Base-by-base conservation (phyloP, 805 yeast genomes). In the Peterozyma toletana region DNA sequence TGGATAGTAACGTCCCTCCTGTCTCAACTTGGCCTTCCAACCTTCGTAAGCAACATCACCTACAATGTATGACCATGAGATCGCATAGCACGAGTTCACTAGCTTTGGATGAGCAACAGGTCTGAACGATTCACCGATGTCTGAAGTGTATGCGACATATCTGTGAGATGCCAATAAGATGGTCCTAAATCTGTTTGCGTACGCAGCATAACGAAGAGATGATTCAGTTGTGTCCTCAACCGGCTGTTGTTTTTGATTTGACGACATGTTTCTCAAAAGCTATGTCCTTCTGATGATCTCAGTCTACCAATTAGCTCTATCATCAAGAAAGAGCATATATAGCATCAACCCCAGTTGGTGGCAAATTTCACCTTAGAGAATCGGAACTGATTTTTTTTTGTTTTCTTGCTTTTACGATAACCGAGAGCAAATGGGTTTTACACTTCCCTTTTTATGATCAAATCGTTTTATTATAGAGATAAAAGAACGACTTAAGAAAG, bases 101-200 rank as follows among this genome's bases (percentile, higher is more conserved):
- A 82, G 46, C 31, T 53, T 50, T 1, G 90, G 89, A 53, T 79
- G 82, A 3, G 86, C 90, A 10, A 86, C 82, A 1, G 93, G 93
- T 42, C 95, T 71, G 64, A 86, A 86, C 10, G 90, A 82, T 57
- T 86, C 95, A 30, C 95, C 95, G 53, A 86, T 78, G 58, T 86
- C 95, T 0, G 90, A 83, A 2, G 95, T 85, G 62, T 86, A 86
- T 1, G 95, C 95, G 21, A 86, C 86, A 55, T 86, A 86, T 53
- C 95, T 66, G 57, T 83, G 91, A 13, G 90, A 76, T 5, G 93
- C 87, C 41, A 71, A 52, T 39, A 84, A 67, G 47, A 86, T 80
- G 9, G 89, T 83, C 58, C 89, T 68, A 39, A 83, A 56, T 54
- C 95, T 65, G 58, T 80, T 80, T 48, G 90, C 89, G 59, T 86